Base-by-base conservation (phyloP, 208 protist species). In the Leishmania turanica region DNA sequence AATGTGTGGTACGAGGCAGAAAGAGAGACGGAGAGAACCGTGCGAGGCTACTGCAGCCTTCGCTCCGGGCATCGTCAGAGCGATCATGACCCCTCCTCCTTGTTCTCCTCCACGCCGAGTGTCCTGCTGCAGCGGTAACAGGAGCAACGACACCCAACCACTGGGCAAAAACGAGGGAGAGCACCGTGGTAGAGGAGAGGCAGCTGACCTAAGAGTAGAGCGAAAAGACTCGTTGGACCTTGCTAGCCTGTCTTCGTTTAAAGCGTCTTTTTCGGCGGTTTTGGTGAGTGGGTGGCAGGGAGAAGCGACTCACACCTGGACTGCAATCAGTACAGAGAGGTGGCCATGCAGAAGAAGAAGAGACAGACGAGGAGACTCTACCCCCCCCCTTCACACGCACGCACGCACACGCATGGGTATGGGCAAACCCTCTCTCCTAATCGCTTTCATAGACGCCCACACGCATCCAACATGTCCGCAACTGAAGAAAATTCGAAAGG, bases 401-500 rank as follows among this genome's bases (percentile, higher is more conserved):
- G 13, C 64, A 34, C 27, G 24, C 9, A 49, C 34, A 21, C 40
- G 40, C 11, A 47, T 31, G 66, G 24, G 66, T 45, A 31, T 64
- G 27, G 11, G 24, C 19, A 27, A 31, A 6, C 42, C 21, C 24
- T 71, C 37, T 34, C 34, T 11, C 24, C 17, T 49, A 45, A 21
- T 49, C 9, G 66, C 6, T 49, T 45, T 42, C n/a, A 17, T 69
- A 60, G 15, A 56, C 65, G 34, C 42, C 24, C 15, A 45, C 66
- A 49, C 54, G 73, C 72, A 73, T 70, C n/a, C 47, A 37, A 7
- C 24, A 47, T 11, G n/a, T 58, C 37, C 13, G 60, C 37, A 68
- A 19, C 34, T 17, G 66, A 49, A 82, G 60, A 56, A 85, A 75
- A 65, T 0, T 54, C 19, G 42, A 31, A 72, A 65, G 21, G 76